Percentiles rank a stretch among this genome's conserved stretches.
These are phyloP conservation scores for Ampelocalamus luodianensis DNA, from an alignment of 176 grass and related monocot species.

Conservation along the genomic window DNA sequence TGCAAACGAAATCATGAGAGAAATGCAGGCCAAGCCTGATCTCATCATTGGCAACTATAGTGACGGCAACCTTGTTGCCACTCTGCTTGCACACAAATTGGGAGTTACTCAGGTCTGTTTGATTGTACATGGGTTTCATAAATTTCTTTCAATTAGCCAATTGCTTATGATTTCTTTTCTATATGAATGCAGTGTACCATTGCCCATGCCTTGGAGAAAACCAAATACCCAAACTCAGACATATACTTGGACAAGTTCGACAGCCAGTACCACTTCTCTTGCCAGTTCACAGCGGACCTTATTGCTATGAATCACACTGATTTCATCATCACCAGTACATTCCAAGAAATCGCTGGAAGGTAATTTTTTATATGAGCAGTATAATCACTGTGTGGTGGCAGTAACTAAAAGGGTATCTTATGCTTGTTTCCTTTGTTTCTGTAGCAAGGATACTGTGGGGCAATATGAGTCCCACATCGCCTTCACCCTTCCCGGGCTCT, in stretches of 20 bases:
- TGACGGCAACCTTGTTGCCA: conserved; percentile 92
- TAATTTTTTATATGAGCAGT: conserved; percentile 20
- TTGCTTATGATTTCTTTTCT: conserved; percentile 21
- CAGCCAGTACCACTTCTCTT: conserved; percentile 93
- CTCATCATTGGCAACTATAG: conserved; percentile 98
- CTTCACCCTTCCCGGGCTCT: conserved; percentile 91
- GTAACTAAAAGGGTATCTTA: conserved; percentile 33
- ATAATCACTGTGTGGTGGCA: neutral
- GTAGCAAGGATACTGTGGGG: conserved; percentile 91
- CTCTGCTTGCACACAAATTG: conserved; percentile 87
- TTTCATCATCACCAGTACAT: conserved; percentile 98
- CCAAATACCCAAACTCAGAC: conserved; percentile 96
- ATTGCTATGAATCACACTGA: conserved; percentile 96
- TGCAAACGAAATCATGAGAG: conserved; percentile 73
- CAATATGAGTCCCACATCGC: conserved; percentile 94
- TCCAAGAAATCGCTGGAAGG: conserved; percentile 99
- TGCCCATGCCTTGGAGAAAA: conserved; percentile 98
- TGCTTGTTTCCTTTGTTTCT: conserved; percentile 36
- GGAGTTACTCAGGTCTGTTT: conserved; percentile 85
- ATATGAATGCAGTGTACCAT: conserved; percentile 75
- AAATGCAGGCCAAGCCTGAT: conserved; percentile 93
- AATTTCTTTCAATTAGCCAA: neutral
- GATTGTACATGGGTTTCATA: neutral
- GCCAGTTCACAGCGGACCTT: conserved; percentile 95
- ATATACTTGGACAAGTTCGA: conserved; percentile 96